Evolutionary conservation across 2,329 filamentous ascomycete genomes (phyloP), one percentile per base, ranked within the genome.

Genomic region (Talaromyces sp.): DNA sequence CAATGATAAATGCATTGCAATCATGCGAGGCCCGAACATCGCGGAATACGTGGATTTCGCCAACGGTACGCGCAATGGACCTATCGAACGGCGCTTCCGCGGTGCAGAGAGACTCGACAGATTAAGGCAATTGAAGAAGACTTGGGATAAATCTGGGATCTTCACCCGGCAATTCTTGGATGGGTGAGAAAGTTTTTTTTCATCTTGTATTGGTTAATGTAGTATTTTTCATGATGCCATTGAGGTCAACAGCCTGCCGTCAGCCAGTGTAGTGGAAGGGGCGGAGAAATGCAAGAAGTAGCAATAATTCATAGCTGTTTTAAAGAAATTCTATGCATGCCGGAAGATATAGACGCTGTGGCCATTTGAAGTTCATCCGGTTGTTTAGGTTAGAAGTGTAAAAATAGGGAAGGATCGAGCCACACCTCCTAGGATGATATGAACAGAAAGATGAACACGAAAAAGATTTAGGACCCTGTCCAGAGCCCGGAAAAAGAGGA

Each of bases 21-120:
- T 60, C 48, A 45, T 61, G 17, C 56, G 61, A 37, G 56, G 62
- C 56, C 50, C 55, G 28, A 39, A 59, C 40, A 22, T 35, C 58
- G 15, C 33, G 7, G 46, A 57, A 25, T 57, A 36, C 17, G 51
- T 37, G 1, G 58, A 60, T 13, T 57, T 43, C 10, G 39, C 19
- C n/a, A 64, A 58, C 15, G 55, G 22, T 58, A 59, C 60, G 43
- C 58, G 61, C 31, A 53, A 19, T 28, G 39, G 51, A 4, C 46
- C 54, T 17, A 33, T 62, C 13, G 36, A 45, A 3, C 61, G 57
- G 5, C 61, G 56, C 8, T 60, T 37, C 33, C 31, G 33, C 33
- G 48, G 48, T 17, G 37, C 10, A n/a, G 33, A 39, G 33, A 51
- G 5, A 43, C 22, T 54, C 15, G 31, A 25, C n/a, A 25, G 13